Conservation (phyloP, 2,329 filamentous ascomycete species). For the Hypoxylon sp. region DNA sequence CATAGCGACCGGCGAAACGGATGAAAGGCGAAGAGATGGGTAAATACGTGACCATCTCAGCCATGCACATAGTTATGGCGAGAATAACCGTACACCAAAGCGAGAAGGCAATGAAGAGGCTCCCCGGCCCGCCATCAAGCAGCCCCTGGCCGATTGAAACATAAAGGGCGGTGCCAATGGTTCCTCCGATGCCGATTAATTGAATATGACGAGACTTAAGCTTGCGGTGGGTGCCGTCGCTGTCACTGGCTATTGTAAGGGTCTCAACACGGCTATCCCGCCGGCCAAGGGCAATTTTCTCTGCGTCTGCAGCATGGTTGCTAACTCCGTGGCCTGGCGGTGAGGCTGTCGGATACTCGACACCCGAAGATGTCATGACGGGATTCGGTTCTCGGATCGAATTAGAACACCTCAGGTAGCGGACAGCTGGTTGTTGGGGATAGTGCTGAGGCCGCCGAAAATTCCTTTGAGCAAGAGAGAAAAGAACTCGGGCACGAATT, state of each 20-base stretch:
- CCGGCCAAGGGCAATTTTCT: conserved; percentile 44
- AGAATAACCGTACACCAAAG: conserved; percentile 75
- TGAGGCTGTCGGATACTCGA: conserved; percentile 35
- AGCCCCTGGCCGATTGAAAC: conserved; percentile 72
- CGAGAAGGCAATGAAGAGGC: conserved; percentile 71
- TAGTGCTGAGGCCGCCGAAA: conserved; percentile 20
- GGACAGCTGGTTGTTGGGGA: conserved; percentile 17
- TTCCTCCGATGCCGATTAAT: conserved; percentile 74
- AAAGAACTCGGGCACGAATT: conserved; percentile 46
- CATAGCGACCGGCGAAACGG: conserved; percentile 80
- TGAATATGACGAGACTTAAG: conserved; percentile 72
- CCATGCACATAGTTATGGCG: conserved; percentile 72
- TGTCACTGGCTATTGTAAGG: conserved; percentile 41
- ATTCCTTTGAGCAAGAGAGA: conserved; percentile 45
- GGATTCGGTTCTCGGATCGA: neutral
- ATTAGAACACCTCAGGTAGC: conserved; percentile 22
- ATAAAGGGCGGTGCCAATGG: conserved; percentile 73
- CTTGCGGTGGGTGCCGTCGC: conserved; percentile 65
- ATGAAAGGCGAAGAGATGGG: conserved; percentile 85
- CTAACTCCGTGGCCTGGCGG: conserved; percentile 28
- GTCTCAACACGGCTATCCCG: conserved; percentile 28
- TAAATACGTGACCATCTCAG: conserved; percentile 83
- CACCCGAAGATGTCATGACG: conserved; percentile 43
- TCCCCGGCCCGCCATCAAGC: conserved; percentile 71
- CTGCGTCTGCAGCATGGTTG: conserved; percentile 32